These are phyloP conservation scores for Starmerella khaoyaiensis DNA, from an alignment of 805 yeast genomes.

Conservation along the genomic window DNA sequence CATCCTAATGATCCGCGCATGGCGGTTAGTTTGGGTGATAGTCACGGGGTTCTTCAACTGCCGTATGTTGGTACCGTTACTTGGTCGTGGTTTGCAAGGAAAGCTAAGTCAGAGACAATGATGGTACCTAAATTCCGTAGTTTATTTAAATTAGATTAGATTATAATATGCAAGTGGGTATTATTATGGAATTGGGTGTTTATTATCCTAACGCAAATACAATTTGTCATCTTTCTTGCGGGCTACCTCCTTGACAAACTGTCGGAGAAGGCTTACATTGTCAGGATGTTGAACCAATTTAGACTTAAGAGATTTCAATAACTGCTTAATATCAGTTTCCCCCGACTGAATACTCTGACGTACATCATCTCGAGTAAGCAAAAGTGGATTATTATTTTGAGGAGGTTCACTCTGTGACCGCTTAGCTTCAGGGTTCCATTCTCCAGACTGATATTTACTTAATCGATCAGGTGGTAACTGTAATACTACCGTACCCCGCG, in stretches of 20 bases:
- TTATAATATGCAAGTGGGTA: too few relatives aligned
- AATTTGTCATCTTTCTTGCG: slow-evolving; percentile 38
- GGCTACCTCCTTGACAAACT: slow-evolving; percentile 44
- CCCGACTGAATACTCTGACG: slow-evolving; percentile 41
- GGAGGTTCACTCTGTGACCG: slow-evolving; percentile 8
- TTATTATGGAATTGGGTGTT: neutral
- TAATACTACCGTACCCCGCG: slow-evolving; percentile 45
- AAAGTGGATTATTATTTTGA: slow-evolving; percentile 25
- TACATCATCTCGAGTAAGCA: slow-evolving; percentile 64
- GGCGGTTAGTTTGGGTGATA: slow-evolving; percentile 7
- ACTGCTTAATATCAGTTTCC: slow-evolving; percentile 42
- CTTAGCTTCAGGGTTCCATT: slow-evolving; percentile 61
- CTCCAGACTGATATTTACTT: slow-evolving; percentile 59
- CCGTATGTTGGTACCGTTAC: slow-evolving; percentile 7
- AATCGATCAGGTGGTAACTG: slow-evolving; percentile 52
- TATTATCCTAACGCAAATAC: slow-evolving; percentile 10
- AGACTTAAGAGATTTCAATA: slow-evolving; percentile 46
- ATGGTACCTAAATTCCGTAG: slow-evolving; percentile 4
- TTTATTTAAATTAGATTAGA: slow-evolving; percentile 3
- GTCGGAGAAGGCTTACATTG: slow-evolving; percentile 48
- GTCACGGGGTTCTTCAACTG: slow-evolving; percentile 4
- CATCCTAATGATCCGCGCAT: slow-evolving; percentile 8
- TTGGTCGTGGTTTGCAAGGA: slow-evolving; percentile 6
- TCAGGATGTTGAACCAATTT: slow-evolving; percentile 53
- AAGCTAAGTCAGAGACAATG: slow-evolving; percentile 5